Conservation (phyloP, 78 protist species). For the slime mould (Dictyostelium discoideum) region dicty_2.7 NC_007089.4:1193501-1194000, state of each 20-base stretch:
- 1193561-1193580: neutral
- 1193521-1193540: neutral
- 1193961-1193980: neutral
- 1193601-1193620: neutral
- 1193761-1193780: no score
- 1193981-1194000: no score
- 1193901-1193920: conserved; percentile 41
- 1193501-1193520: conserved; percentile 2
- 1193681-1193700: neutral
- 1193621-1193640: neutral
- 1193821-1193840: neutral
- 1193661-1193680: neutral
- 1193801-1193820: neutral
- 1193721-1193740: neutral
- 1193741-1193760: neutral
- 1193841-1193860: neutral
- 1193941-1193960: neutral
- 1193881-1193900: conserved; percentile 64
- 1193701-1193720: neutral
- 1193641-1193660: neutral
- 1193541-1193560: neutral
- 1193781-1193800: neutral
- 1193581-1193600: neutral
- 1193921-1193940: conserved; percentile 69
- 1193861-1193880: conserved; percentile 33